phyloP scores from a whole-genome alignment of 495 filamentous ascomycete genomes.

The Trichoderma parareesei region DNA sequence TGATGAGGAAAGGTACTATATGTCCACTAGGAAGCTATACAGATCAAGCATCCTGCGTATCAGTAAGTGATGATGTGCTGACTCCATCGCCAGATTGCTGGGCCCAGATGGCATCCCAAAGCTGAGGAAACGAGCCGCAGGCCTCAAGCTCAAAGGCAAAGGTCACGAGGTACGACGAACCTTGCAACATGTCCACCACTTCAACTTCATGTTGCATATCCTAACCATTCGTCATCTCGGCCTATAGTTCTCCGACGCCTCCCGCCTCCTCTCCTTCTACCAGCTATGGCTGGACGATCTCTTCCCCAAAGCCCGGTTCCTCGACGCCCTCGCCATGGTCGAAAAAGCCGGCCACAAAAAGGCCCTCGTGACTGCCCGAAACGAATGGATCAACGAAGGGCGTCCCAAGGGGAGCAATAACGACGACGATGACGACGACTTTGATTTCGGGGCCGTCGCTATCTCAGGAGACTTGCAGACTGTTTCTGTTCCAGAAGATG shows the following conservation, averaged over 20 bases:
- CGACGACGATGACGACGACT: constrained; percentile 30
- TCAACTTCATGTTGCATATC: background rate
- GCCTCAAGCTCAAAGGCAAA: constrained; percentile 81
- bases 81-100: constrained; percentile 48
- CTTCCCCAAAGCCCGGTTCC: constrained; percentile 89
- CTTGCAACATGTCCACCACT: background rate
- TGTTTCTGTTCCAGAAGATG: background rate
- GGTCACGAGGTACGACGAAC: constrained; percentile 68
- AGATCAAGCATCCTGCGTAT: background rate
- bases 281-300: constrained; percentile 96
- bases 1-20: constrained; percentile 61
- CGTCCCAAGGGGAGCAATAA: constrained; percentile 49
- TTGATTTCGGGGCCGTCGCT: constrained; percentile 18
- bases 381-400: constrained; percentile 75
- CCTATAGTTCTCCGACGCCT: constrained; percentile 71
- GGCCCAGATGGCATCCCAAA: constrained; percentile 61
- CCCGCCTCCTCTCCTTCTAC: constrained; percentile 78
- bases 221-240: too few relatives aligned
- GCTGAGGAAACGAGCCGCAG: constrained; percentile 60
- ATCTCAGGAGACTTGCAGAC: background rate
- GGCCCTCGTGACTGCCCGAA: constrained; percentile 56
- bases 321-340: constrained; percentile 82
- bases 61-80: constrained; percentile 1
- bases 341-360: constrained; percentile 90
- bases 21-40: background rate